Evolutionary conservation across 116 monocot genomes (phyloP).

Genomic region (Iris pallida): DNA sequence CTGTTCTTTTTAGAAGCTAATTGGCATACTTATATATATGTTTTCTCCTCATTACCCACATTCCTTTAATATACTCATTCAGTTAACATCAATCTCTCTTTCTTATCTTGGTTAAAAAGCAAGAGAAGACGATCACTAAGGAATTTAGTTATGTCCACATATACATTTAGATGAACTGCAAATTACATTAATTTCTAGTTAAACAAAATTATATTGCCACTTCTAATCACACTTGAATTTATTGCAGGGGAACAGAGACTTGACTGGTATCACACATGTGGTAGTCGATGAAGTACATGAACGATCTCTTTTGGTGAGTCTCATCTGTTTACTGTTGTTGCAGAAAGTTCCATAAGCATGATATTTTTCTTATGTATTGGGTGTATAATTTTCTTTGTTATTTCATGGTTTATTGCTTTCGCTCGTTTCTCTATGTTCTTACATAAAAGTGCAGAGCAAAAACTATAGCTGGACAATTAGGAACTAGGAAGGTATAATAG

Average conservation of each 20-base stretch:
- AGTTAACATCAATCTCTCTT: background rate
- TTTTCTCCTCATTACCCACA: background rate
- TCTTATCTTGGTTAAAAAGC: background rate
- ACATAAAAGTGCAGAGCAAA: too few species aligned
- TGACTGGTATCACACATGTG: conserved; percentile 78
- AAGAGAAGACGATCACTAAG: conserved; percentile 3
- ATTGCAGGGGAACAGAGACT: conserved; percentile 67
- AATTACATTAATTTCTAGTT: too few species aligned
- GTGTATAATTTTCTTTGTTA: too few species aligned
- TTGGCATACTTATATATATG: background rate
- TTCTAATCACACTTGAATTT: conserved; percentile 1
- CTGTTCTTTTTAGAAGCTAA: background rate
- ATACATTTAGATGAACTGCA: too few species aligned
- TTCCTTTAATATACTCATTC: background rate
- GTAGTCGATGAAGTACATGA: conserved; percentile 99
- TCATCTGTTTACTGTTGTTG: background rate
- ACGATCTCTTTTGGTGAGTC: conserved; percentile 79
- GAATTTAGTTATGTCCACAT: too few species aligned
- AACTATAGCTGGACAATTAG: too few species aligned
- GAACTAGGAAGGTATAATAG: too few species aligned
- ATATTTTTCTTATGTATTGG: too few species aligned
- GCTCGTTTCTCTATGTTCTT: too few species aligned
- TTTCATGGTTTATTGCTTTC: too few species aligned
- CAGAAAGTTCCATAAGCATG: too few species aligned
- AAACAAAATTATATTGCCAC: background rate